These are phyloP conservation scores for Triticum aestivum DNA, from an alignment of 176 grass and related monocot genomes.

Conservation along the genomic window IWGSC_CS_RefSeq_v2.1 NC_057811.1:481277599-481278098, in stretches of 20 bases:
- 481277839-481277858: conserved; percentile 1
- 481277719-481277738: conserved; percentile 94
- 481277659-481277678: conserved; percentile 48
- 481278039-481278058: conserved; percentile 83
- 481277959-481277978: conserved; percentile 91
- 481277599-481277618: not conserved
- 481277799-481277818: conserved; percentile 73
- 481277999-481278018: conserved; percentile 91
- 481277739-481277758: conserved; percentile 83
- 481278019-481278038: conserved; percentile 89
- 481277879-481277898: conserved; percentile 28
- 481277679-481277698: conserved; percentile 78
- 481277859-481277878: conserved; percentile 15
- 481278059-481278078: conserved; percentile 47
- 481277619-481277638: conserved; percentile 8
- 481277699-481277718: conserved; percentile 87
- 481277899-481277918: conserved; percentile 30
- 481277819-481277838: conserved; percentile 68
- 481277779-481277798: conserved; percentile 97
- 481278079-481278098: conserved; percentile 17
- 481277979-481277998: conserved; percentile 77
- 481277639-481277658: conserved; percentile 4
- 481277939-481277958: conserved; percentile 90
- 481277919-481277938: conserved; percentile 89
- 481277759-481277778: conserved; percentile 93